phyloP scores from a whole-genome alignment of 139 green algal species.

The Raphidocelis subcapitata region DNA sequence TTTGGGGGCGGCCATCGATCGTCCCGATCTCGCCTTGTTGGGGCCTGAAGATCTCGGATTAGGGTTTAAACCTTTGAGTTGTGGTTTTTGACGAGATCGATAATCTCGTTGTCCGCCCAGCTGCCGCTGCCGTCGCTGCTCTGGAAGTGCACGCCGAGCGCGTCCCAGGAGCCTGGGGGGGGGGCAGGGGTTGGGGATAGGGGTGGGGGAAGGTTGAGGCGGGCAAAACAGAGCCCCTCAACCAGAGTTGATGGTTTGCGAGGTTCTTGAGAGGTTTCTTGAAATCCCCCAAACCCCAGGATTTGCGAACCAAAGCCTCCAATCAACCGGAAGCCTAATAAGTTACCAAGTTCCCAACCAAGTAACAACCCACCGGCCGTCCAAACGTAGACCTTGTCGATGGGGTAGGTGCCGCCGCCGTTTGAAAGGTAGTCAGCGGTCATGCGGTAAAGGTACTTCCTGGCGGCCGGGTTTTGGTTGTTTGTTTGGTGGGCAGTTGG shows the following conservation, averaged over 20 bases:
- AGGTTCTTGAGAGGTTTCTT: too few relatives aligned
- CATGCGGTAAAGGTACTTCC: constrained; percentile 24
- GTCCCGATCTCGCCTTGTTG: too few relatives aligned
- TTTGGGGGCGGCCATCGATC: too few relatives aligned
- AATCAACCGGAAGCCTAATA: too few relatives aligned
- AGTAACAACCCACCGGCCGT: constrained; percentile 5
- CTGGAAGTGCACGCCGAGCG: constrained; percentile 20
- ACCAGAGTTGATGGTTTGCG: neutral
- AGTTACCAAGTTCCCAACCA: too few relatives aligned
- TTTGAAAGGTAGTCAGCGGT: constrained; percentile 16
- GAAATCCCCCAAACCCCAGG: too few relatives aligned
- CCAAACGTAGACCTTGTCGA: constrained; percentile 27
- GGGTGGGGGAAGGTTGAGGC: too few relatives aligned
- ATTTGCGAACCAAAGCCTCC: too few relatives aligned
- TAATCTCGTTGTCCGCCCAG: constrained; percentile 21
- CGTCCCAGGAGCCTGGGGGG: constrained; percentile 25
- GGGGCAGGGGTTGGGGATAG: too few relatives aligned
- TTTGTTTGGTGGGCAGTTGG: too few relatives aligned
- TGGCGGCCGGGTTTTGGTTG: neutral
- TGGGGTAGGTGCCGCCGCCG: constrained; percentile 1
- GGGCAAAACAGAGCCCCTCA: neutral
- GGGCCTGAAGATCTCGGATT: too few relatives aligned
- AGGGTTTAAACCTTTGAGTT: constrained; percentile 1
- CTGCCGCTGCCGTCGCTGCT: neutral
- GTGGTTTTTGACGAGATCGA: constrained; percentile 23